Conservation (phyloP, 2,329 filamentous ascomycete genomes). For the Coniochaeta sp. region DNA sequence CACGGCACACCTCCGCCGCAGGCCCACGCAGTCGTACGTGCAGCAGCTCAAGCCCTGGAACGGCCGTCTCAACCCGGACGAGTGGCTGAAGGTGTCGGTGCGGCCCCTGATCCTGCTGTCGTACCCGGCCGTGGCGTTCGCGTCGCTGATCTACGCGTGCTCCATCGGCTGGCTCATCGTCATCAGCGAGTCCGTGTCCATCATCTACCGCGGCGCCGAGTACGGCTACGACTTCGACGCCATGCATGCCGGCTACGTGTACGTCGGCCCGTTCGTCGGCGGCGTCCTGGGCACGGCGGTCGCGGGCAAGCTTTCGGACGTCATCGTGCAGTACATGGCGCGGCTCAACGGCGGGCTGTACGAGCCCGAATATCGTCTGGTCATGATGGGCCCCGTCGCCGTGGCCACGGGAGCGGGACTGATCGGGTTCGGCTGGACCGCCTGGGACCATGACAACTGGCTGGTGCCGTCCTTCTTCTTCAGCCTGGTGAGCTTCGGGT, state of each 20-base stretch:
- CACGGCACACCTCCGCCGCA: conserved; percentile 60
- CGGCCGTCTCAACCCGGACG: conserved; percentile 70
- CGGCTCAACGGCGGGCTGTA: conserved; percentile 87
- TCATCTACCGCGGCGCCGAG: conserved; percentile 61
- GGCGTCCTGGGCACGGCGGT: conserved; percentile 87
- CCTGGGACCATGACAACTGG: conserved; percentile 66
- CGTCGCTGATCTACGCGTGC: conserved; percentile 73
- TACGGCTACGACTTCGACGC: conserved; percentile 73
- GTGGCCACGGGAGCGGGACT: conserved; percentile 76
- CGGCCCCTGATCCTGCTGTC: conserved; percentile 80
- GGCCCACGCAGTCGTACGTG: conserved; percentile 61
- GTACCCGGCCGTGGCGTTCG: conserved; percentile 89
- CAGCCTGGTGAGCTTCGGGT: conserved; percentile 85
- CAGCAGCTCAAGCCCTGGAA: conserved; percentile 72
- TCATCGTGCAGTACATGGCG: conserved; percentile 76
- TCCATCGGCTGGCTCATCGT: conserved; percentile 95
- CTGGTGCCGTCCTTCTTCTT: conserved; percentile 94
- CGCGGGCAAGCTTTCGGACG: conserved; percentile 78
- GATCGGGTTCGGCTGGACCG: conserved; percentile 96
- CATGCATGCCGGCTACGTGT: conserved; percentile 76
- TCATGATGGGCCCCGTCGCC: conserved; percentile 78
- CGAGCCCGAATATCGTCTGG: conserved; percentile 85
- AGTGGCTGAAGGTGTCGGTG: conserved; percentile 69
- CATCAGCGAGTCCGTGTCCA: conserved; percentile 76
- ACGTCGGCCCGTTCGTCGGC: conserved; percentile 83